These are phyloP conservation scores for Aureobasidium sp. DNA, from an alignment of 2,329 filamentous ascomycete genomes.

Conservation along the genomic window DNA sequence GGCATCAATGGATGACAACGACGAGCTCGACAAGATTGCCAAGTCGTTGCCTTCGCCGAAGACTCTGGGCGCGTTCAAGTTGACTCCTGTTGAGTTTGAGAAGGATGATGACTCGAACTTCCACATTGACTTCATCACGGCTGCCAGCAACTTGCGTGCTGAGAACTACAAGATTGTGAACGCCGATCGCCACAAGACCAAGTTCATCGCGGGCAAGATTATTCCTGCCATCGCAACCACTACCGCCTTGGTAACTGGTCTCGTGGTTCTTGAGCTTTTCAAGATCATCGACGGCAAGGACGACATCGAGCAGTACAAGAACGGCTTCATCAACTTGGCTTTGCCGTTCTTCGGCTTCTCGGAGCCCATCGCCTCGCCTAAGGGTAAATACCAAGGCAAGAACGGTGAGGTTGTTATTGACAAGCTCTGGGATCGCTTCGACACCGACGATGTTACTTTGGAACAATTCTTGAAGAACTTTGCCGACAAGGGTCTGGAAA, in stretches of 20 bases:
- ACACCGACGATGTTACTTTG: slow-evolving; percentile 78
- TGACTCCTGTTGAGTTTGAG: slow-evolving; percentile 91
- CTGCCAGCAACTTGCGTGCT: slow-evolving; percentile 89
- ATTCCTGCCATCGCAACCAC: slow-evolving; percentile 98
- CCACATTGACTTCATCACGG: slow-evolving; percentile 98
- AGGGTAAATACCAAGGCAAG: slow-evolving; percentile 79
- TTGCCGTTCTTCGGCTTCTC: slow-evolving; percentile 98
- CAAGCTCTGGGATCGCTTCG: slow-evolving; percentile 97
- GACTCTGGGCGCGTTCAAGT: slow-evolving; percentile 76
- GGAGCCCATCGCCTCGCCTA: slow-evolving; percentile 89
- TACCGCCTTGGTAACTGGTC: slow-evolving; percentile 86
- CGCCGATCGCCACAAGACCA: slow-evolving; percentile 94
- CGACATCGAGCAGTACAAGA: slow-evolving; percentile 99
- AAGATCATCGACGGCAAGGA: slow-evolving; percentile 94
- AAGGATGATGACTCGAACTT: slow-evolving; percentile 98
- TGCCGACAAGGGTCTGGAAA: slow-evolving; percentile 67
- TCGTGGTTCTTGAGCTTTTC: slow-evolving; percentile 88
- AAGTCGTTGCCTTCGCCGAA: slow-evolving; percentile 70
- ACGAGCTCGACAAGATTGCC: slow-evolving; percentile 68
- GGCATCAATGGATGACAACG: slow-evolving; percentile 56
- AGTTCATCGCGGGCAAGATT: slow-evolving; percentile 99
- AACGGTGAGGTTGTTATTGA: slow-evolving; percentile 76
- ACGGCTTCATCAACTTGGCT: slow-evolving; percentile 94
- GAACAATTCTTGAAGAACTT: slow-evolving; percentile 79
- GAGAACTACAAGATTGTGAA: slow-evolving; percentile 96